A percentile compares a stretch with the other conserved stretches of the same genome.
phyloP scores from a whole-genome alignment of 345 rosid species.

The Bruguiera sexangula region DNA sequence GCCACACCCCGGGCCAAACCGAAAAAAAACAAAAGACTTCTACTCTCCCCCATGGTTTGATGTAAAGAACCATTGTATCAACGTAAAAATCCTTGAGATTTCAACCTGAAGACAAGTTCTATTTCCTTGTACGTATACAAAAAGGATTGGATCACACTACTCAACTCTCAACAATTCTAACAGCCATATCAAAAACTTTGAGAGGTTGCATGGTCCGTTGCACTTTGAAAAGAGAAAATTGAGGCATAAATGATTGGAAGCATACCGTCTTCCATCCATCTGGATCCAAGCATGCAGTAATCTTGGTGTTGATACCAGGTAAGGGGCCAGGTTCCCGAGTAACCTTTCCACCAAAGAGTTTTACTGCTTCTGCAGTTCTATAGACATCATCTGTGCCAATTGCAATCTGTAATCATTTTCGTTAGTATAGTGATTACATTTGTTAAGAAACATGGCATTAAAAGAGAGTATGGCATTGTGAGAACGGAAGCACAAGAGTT shows the following conservation, averaged over 20 bases:
- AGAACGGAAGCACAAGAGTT: neutral
- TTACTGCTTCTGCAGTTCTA: slow-evolving; percentile 86
- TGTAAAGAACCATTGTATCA: no score
- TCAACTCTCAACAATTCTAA: neutral
- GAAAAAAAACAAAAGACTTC: no score
- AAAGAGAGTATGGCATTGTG: neutral
- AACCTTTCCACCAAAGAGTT: slow-evolving; percentile 79
- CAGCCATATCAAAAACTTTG: neutral
- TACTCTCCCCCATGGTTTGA: no score
- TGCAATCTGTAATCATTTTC: slow-evolving; percentile 56
- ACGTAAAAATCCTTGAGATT: neutral
- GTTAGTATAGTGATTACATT: neutral
- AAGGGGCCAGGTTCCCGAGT: slow-evolving; percentile 94
- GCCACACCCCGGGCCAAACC: no score
- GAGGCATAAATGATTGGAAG: neutral
- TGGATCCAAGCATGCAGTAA: slow-evolving; percentile 94
- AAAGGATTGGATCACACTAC: neutral
- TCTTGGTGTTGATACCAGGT: slow-evolving; percentile 93
- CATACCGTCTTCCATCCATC: slow-evolving; percentile 97
- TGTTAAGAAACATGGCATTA: neutral
- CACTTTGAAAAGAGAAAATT: neutral
- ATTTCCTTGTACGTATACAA: neutral
- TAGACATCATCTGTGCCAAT: slow-evolving; percentile 96
- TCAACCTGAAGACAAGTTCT: neutral
- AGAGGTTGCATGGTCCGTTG: neutral